These are phyloP conservation scores for Pseudonitzschia delicatissima DNA, from an alignment of 108 stramenopile species.

Conservation along the genomic window DNA sequence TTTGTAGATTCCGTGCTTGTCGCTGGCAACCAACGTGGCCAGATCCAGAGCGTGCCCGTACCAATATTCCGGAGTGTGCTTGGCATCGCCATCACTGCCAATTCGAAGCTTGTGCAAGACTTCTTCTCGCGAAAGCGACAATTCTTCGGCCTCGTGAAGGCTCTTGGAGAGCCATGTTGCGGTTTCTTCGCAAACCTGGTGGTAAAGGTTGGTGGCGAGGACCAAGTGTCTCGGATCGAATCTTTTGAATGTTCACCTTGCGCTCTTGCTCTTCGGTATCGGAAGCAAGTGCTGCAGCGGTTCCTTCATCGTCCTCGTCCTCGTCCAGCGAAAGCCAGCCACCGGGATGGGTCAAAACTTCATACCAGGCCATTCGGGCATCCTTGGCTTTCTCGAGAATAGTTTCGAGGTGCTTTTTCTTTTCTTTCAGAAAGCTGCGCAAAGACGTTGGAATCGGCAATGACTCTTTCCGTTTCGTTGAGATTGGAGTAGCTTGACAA, in stretches of 20 bases:
- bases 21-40: slow-evolving; percentile 58
- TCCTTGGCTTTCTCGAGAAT: slow-evolving; percentile 48
- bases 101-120: slow-evolving; percentile 34
- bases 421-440: slow-evolving; percentile 32
- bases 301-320: slow-evolving; percentile 26
- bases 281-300: not conserved
- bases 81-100: slow-evolving; percentile 14
- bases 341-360: slow-evolving; percentile 60
- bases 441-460: not conserved
- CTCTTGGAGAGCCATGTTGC: slow-evolving; percentile 65
- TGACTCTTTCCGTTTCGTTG: no score
- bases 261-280: slow-evolving; percentile 35
- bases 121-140: slow-evolving; percentile 18
- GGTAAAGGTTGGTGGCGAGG: slow-evolving; percentile 49
- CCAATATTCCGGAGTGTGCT: slow-evolving; percentile 59
- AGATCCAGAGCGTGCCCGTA: slow-evolving; percentile 53
- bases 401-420: slow-evolving; percentile 31
- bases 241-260: slow-evolving; percentile 36
- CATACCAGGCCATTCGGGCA: slow-evolving; percentile 43
- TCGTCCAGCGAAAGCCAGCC: slow-evolving; percentile 66
- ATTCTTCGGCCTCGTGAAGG: slow-evolving; percentile 40
- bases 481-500: no score
- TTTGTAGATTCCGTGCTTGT: slow-evolving; percentile 48
- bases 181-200: slow-evolving; percentile 65
- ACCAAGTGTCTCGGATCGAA: slow-evolving; percentile 51